Conservation (phyloP, 2,329 filamentous ascomycete species). For the Purpureocillium takamizusanense region DNA sequence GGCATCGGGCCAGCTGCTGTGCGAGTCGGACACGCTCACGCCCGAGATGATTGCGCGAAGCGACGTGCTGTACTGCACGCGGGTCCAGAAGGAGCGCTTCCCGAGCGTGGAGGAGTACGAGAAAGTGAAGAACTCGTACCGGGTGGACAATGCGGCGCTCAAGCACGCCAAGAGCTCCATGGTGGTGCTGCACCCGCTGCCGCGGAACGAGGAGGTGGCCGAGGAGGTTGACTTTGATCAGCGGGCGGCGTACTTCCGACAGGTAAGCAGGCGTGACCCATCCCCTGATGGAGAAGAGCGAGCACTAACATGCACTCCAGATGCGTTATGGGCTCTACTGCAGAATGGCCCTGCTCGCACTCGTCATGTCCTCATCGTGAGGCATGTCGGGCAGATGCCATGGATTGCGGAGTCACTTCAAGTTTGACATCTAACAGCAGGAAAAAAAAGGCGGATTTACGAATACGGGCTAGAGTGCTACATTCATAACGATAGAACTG, state of each 20-base stretch:
- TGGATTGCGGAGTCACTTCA: not conserved
- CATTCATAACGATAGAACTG: constrained; percentile 1
- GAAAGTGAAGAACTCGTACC: constrained; percentile 75
- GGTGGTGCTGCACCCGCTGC: constrained; percentile 92
- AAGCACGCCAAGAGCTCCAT: constrained; percentile 88
- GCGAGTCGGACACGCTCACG: constrained; percentile 70
- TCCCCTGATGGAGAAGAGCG: not conserved
- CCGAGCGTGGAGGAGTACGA: constrained; percentile 74
- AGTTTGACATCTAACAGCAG: not conserved
- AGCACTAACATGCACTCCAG: constrained; percentile 44
- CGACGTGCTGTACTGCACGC: constrained; percentile 94
- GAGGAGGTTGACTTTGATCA: constrained; percentile 98
- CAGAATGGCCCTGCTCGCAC: constrained; percentile 90
- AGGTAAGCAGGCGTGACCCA: constrained; percentile 59
- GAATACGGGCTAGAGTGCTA: constrained; percentile 1
- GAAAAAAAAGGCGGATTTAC: not conserved
- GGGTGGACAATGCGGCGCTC: constrained; percentile 83
- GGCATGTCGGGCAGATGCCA: not conserved
- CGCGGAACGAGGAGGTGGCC: constrained; percentile 84
- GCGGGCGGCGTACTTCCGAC: constrained; percentile 94
- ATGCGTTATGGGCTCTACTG: constrained; percentile 98
- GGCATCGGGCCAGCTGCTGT: constrained; percentile 64
- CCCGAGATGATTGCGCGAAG: constrained; percentile 77
- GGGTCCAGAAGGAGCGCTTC: constrained; percentile 95
- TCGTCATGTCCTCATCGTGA: constrained; percentile 59